Base-by-base conservation (phyloP, 2,329 filamentous ascomycete species). In the Ophiognomonia clavigignenti-juglandacearum region DNA sequence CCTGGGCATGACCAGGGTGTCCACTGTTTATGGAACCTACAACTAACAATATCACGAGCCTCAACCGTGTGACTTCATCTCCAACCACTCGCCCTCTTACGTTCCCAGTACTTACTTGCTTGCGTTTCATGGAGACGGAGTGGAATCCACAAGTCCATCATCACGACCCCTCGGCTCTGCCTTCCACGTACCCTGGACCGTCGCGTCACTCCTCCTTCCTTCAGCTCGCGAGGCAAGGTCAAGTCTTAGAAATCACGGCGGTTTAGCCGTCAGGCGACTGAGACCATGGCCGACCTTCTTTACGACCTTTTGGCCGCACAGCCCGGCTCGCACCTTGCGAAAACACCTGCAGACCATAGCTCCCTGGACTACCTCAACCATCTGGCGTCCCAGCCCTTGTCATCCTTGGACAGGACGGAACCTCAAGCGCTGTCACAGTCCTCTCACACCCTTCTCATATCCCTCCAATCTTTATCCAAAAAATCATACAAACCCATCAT, bases 401-500 rank as follows among this genome's bases (percentile, higher is more conserved):
- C 82, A 20, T 80, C 85, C 29, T 76, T 97, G 45, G 79, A 80
- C 42, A 79, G 80, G 20, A 83, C 78, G 6, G 93, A 98, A 65
- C 84, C 86, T 1, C 83, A 89, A 52, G 82, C 82, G 1, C 78
- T 97, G n/a, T 73, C 85, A 1, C 88, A 96, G 59, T 77, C 83
- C 46, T 85, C 86, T 4, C 89, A 96, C 53, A 86, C 88, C 0
- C 78, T 87, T 34, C 77, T 92, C 13, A 80, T 95, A 34, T 88
- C 89, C 1, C 77, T 97, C 1, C 93, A 98, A 63, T 80, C 82
- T 0, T 80, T 97, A 41, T 92, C 91, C 7, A 95, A 95, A 58
- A 86, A 88, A 56, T 96, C 91, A 1, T 85, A 96, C 66, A 88
- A 85, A 61, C 77, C 84, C 16, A 83, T 97, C 54, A 90, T 96